These are phyloP conservation scores for Huntiella omanensis DNA, from an alignment of 2,329 filamentous ascomycete species.

Conservation along the genomic window DNA sequence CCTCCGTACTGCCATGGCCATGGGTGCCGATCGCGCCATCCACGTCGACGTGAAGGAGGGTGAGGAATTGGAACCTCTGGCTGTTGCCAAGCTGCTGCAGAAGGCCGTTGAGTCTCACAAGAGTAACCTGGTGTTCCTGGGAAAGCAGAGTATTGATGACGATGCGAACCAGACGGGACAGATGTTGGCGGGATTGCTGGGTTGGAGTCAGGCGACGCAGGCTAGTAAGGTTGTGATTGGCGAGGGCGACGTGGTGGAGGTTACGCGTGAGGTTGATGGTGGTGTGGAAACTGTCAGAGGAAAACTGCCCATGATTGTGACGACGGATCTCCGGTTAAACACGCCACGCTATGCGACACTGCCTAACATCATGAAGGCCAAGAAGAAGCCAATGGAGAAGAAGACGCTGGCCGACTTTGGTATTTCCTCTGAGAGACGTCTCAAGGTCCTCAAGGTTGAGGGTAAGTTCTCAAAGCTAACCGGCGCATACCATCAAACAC, in stretches of 20 bases:
- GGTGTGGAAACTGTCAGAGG: conserved; percentile 77
- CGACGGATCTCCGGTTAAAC: conserved; percentile 84
- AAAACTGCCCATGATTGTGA: conserved; percentile 81
- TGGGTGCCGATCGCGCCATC: conserved; percentile 86
- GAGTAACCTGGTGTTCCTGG: conserved; percentile 79
- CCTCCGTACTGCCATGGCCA: conserved; percentile 91
- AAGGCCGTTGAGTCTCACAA: conserved; percentile 67
- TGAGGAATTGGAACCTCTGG: conserved; percentile 67
- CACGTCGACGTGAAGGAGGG: conserved; percentile 66
- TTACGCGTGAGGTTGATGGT: conserved; percentile 86
- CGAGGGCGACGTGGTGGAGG: conserved; percentile 49
- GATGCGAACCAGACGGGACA: conserved; percentile 91
- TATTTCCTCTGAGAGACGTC: conserved; percentile 50
- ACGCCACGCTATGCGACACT: conserved; percentile 87
- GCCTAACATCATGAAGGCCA: conserved; percentile 99
- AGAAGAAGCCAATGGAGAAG: conserved; percentile 98
- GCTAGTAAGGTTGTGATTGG: conserved; percentile 67
- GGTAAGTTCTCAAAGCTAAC: conserved; percentile 30
- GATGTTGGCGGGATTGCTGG: conserved; percentile 85
- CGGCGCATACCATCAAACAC: neutral
- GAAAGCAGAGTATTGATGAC: conserved; percentile 97
- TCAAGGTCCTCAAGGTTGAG: conserved; percentile 81
- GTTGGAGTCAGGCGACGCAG: conserved; percentile 90
- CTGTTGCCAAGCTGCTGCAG: conserved; percentile 77
- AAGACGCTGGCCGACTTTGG: conserved; percentile 69